Percentiles rank a stretch among this genome's conserved stretches.
phyloP scores from a whole-genome alignment of 129 eudicot species.

The Artemisia annua region DNA sequence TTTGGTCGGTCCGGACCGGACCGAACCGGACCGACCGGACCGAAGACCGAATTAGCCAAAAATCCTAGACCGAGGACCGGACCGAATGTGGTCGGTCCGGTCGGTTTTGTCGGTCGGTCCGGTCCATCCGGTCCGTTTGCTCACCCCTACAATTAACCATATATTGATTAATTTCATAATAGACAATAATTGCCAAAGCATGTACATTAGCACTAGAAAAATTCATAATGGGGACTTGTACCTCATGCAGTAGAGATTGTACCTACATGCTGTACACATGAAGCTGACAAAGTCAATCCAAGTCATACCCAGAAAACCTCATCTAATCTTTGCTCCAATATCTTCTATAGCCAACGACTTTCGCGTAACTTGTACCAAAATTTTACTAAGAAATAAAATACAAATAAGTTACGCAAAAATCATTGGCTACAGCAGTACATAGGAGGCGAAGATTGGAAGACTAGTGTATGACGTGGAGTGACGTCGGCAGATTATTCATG shows the following conservation, averaged over 20 bases:
- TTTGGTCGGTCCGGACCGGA: too few species aligned
- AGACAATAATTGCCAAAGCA: background rate
- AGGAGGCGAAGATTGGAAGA: constrained; percentile 32
- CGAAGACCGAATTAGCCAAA: too few species aligned
- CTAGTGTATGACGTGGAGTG: constrained; percentile 20
- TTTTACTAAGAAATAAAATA: background rate
- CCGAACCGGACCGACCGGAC: too few species aligned
- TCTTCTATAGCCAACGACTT: constrained; percentile 29
- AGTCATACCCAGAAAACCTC: constrained; percentile 35
- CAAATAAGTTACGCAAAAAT: constrained; percentile 15
- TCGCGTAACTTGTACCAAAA: constrained; percentile 14
- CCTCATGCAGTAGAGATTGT: background rate
- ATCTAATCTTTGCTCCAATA: constrained; percentile 30
- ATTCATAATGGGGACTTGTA: background rate
- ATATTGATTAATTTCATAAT: too few species aligned
- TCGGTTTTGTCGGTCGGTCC: too few species aligned
- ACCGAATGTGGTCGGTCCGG: too few species aligned
- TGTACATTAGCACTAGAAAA: background rate
- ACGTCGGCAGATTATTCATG: constrained; percentile 20
- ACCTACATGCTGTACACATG: background rate
- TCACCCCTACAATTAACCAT: too few species aligned
- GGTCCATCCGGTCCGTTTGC: too few species aligned
- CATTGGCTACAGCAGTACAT: constrained; percentile 27
- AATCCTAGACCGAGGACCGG: too few species aligned
- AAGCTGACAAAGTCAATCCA: constrained; percentile 27